Evolutionary conservation across 2,329 filamentous ascomycete species (phyloP), one percentile per base, ranked within the genome.

Genomic region (Fusarium subtropicale): DNA sequence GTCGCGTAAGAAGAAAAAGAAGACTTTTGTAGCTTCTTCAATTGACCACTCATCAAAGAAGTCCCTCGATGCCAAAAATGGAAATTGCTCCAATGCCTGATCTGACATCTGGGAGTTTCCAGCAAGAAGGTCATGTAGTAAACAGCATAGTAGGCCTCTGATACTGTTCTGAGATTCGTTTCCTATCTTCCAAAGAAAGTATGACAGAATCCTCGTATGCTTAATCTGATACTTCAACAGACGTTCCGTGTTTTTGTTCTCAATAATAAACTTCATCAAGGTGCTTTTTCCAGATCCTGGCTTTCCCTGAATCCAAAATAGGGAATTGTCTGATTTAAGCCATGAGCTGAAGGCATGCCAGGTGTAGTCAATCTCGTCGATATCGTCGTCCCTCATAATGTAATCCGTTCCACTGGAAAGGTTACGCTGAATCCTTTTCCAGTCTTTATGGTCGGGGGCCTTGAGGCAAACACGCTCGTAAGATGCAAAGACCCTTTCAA

Each of bases 141-240:
- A 39, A 1, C 57, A 55, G 12, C 60, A 63, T 0, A 56, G 0
- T 0, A 63, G 11, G 0, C 60, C 60, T 2, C 16, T 62, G 3
- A 62, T 26, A 1, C 34, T 62, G 5, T 48, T 55, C 0, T 63
- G 60, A 0, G 57, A 9, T 2, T 63, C 30, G 1, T 7, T 13
- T 1, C 60, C 60, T 3, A 63, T 62, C 4, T 63, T 63, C 60
- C 57, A 63, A 1, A 63, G 41, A 15, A 63, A 63, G 11, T 62
- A 30, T 0, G 59, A 62, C 0, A 62, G 1, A 2, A 62, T 3
- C 2, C 5, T 22, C 0, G 6, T n/a, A 0, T n/a, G n/a, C n/a
- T n/a, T n/a, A n/a, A n/a, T n/a, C n/a, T n/a, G n/a, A n/a, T n/a
- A n/a, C n/a, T n/a, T n/a, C n/a, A n/a, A n/a, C n/a, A 63, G 2